Evolutionary conservation across 2,329 filamentous ascomycete genomes (phyloP).

Genomic region (Trichophyton simii): DNA sequence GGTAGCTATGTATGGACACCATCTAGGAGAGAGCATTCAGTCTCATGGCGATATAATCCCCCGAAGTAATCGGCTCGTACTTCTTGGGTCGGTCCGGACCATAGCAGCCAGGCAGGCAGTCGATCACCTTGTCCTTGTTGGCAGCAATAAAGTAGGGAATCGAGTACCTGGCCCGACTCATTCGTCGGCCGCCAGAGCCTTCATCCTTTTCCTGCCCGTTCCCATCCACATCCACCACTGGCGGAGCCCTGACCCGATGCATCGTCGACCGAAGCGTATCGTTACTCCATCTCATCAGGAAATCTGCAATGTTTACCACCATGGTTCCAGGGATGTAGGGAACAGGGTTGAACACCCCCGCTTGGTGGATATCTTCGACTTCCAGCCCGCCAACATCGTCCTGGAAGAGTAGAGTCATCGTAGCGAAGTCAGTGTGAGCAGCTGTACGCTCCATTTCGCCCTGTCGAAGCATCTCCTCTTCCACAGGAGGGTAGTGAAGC

Average conservation of each 20-base stretch:
- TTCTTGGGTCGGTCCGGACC: constrained; percentile 34
- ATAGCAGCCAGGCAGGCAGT: constrained; percentile 40
- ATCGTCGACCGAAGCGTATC: constrained; percentile 41
- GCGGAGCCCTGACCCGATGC: constrained; percentile 41
- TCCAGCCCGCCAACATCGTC: constrained; percentile 41
- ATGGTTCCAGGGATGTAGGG: constrained; percentile 30
- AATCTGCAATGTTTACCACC: constrained; percentile 40
- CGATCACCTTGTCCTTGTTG: constrained; percentile 39
- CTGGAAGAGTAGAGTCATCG: constrained; percentile 44
- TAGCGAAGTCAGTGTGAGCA: constrained; percentile 44
- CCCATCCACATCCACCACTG: constrained; percentile 17
- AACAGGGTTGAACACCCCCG: constrained; percentile 32
- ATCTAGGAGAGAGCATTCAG: constrained; percentile 8
- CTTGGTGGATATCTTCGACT: constrained; percentile 32
- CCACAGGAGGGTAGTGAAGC: constrained; percentile 45
- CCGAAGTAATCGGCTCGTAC: constrained; percentile 39
- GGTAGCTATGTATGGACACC: not conserved
- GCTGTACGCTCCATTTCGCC: constrained; percentile 38
- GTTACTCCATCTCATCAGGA: constrained; percentile 41
- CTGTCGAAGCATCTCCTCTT: constrained; percentile 33
- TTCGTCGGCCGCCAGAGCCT: constrained; percentile 15
- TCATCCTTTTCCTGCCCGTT: constrained; percentile 8
- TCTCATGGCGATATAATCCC: constrained; percentile 27
- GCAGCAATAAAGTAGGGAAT: constrained; percentile 49
- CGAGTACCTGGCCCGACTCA: constrained; percentile 44